Evolutionary conservation across 129 eudicot genomes (phyloP).

Genomic region (Saussurea involucrata): DNA sequence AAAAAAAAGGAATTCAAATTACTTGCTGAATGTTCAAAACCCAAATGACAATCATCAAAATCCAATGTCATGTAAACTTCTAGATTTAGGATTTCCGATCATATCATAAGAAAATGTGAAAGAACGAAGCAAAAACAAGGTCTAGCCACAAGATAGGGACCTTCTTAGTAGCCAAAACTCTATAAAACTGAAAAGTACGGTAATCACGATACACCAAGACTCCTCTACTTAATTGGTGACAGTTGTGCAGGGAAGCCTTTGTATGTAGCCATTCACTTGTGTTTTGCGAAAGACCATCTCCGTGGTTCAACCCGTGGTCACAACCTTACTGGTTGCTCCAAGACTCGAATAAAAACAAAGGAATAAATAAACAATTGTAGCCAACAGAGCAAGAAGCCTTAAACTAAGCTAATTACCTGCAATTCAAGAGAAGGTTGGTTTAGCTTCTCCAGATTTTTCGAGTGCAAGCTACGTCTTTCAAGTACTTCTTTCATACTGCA

Average conservation of each 20-base stretch:
- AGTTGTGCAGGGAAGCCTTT: too few species aligned
- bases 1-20: neutral
- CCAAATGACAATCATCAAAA: neutral
- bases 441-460: conserved; percentile 74
- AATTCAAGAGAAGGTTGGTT: conserved; percentile 86
- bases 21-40: neutral
- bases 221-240: neutral
- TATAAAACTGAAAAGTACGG: too few species aligned
- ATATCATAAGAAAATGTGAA: neutral
- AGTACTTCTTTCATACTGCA: conserved; percentile 76
- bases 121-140: neutral
- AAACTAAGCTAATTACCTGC: conserved; percentile 48
- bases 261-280: too few species aligned
- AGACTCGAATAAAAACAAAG: neutral
- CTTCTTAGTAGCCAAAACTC: too few species aligned
- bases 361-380: neutral
- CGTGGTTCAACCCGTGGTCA: too few species aligned
- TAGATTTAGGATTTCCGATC: neutral
- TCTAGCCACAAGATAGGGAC: too few species aligned
- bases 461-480: conserved; percentile 73
- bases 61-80: neutral
- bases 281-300: too few species aligned
- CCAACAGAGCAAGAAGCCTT: too few species aligned
- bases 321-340: too few species aligned
- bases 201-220: neutral